phyloP scores from a whole-genome alignment of 345 rosid species.

The Salix viminalis region DNA sequence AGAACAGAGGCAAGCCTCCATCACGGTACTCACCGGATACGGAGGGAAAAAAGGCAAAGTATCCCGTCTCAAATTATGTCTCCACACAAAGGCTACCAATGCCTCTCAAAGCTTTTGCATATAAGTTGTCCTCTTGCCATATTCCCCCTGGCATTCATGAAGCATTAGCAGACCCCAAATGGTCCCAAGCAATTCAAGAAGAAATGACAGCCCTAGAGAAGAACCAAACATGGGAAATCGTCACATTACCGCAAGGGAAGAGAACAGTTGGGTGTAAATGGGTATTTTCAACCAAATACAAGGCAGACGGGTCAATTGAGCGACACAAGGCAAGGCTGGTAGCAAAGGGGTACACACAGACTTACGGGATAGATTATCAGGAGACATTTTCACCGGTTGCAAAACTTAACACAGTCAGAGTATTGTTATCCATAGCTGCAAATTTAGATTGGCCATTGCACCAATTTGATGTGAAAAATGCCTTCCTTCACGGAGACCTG shows the following conservation, averaged over 20 bases:
- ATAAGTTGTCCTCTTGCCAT: neutral
- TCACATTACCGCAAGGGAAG: too few relatives aligned
- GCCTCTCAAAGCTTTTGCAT: neutral
- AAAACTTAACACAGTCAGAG: too few relatives aligned
- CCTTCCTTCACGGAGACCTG: too few relatives aligned
- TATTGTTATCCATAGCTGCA: neutral
- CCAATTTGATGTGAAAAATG: too few relatives aligned
- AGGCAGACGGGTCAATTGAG: neutral
- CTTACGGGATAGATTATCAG: neutral
- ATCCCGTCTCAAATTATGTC: too few relatives aligned
- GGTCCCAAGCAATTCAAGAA: too few relatives aligned
- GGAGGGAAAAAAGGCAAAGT: too few relatives aligned
- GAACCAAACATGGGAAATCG: neutral
- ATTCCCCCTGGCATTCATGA: neutral
- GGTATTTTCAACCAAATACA: neutral
- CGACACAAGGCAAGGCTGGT: neutral
- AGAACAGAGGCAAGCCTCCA: too few relatives aligned
- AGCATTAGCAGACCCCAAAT: neutral
- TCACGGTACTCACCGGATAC: too few relatives aligned
- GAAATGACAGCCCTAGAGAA: neutral
- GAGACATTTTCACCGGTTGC: rapidly evolving
- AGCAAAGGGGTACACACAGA: too few relatives aligned
- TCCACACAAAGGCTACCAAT: neutral
- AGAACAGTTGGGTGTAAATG: neutral
- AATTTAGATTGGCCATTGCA: neutral